Base-by-base conservation (phyloP, 2,329 filamentous ascomycete species). In the Chaetomiaceae sp. region DNA sequence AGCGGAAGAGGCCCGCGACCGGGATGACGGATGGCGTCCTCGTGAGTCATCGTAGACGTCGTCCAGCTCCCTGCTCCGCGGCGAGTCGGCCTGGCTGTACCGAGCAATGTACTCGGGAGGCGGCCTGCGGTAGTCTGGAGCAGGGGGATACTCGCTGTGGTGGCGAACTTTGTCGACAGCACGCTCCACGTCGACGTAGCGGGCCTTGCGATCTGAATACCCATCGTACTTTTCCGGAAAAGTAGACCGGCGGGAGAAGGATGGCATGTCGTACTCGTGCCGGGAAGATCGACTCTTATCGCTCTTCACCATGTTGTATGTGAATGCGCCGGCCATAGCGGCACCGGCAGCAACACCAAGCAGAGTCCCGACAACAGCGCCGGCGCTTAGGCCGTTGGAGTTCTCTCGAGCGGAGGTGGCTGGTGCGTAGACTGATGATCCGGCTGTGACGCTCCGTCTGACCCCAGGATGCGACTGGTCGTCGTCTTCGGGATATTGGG, bases 321-420 rank as follows among this genome's bases (percentile, higher is more conserved):
- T 75, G 20, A 80, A 56, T n/a, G 86, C 87, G 32, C 85, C 87
- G 34, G 87, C 87, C 18, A 51, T 16, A 16, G 16, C 88, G 88
- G 88, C 89, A 29, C 87, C 88, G 38, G 89, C 89, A 11, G 63
- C 63, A 14, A 44, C 62, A 7, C 66, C 66, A 8, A 95, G 76
- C 10, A 95, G 74, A 7, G 87, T 86, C 7, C 89, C 87, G 41
- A 94, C 77, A 37, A 91, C 76, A 18, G 82, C 80, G 60, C 84
- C 84, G 36, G 81, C 76, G 45, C 75, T 77, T 34, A 80, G 70
- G 4, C 79, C 72, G 52, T 60, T 67, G 25, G 69, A 68, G 47
- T 66, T 70, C 56, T 74, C 63, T 25, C 67, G 68, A 33, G 68
- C 61, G 55, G 66, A 63, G 21, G 62, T 46, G 16, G 60, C 51